Evolutionary conservation across 805 yeast genomes (phyloP).

Genomic region (Lipomyces kockii): DNA sequence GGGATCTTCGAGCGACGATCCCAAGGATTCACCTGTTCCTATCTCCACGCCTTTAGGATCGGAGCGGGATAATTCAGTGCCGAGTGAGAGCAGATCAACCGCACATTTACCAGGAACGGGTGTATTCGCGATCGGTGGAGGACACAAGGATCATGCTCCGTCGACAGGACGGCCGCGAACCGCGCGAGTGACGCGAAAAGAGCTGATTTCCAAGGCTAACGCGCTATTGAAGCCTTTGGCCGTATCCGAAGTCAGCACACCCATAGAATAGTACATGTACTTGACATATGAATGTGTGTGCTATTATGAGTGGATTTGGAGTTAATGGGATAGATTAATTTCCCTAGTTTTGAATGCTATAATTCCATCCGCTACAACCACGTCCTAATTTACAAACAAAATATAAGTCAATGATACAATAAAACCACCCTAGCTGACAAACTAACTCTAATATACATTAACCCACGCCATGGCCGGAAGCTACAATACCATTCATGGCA

Average conservation of each 20-base stretch:
- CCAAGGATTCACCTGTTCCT: constrained; percentile 1
- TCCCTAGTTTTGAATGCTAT: neutral
- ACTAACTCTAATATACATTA: neutral
- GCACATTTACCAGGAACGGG: neutral
- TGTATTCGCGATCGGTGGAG: neutral
- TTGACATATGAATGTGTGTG: neutral
- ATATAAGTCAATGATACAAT: neutral
- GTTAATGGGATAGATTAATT: neutral
- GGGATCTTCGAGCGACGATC: constrained; percentile 5
- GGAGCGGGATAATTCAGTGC: neutral
- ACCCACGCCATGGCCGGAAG: neutral
- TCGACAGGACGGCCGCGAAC: constrained; percentile 21
- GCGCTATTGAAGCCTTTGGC: constrained; percentile 25
- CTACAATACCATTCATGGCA: neutral
- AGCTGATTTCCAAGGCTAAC: constrained; percentile 37
- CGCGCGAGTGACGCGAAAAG: constrained; percentile 32
- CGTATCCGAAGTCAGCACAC: neutral
- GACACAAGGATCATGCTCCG: neutral
- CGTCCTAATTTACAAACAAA: too few relatives aligned
- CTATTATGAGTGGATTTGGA: neutral
- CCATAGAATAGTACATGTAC: neutral
- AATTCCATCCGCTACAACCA: too few relatives aligned
- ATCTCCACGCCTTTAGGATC: neutral
- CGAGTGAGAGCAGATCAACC: neutral
- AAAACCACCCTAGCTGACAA: neutral